Base-by-base conservation (phyloP, 2,329 filamentous ascomycete species). In the Aspergillus hortae region DNA sequence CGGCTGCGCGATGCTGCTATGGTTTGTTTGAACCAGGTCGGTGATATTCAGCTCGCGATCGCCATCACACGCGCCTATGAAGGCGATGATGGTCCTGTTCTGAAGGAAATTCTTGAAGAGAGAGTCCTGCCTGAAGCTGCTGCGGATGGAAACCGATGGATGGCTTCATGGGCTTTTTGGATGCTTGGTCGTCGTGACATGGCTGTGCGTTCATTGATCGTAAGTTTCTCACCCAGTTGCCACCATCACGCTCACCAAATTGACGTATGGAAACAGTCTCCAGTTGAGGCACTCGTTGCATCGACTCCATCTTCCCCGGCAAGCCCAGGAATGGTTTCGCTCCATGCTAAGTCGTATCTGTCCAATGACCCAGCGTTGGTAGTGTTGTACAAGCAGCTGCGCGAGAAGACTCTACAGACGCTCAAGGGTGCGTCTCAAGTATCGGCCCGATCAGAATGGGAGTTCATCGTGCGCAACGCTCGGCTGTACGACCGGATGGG, bases 91-190 rank as follows among this genome's bases (percentile, higher is more conserved):
- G 89, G 90, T 0, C 85, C 86, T 0, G 83, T 94, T 0, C 69
- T 97, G 2, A 80, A 80, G 23, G 83, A 82, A 51, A 78, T 99
- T 7, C 76, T 99, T 1, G 83, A 89, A 62, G 88, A 95, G 10
- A 88, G 87, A 55, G 83, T 97, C 1, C 77, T 97, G 0, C 82
- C 85, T 0, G 74, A 89, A 56, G 94, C 94, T 15, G 85, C 88
- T 0, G 80, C 85, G 38, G 86, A 92, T 57, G 90, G 90, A 2
- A 92, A 99, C 65, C 82, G 92, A 52, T 99, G 94, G 92, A 82
- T 96, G 53, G 89, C 92, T 10, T 94, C 89, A 0, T 99, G 94
- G 94, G 89, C 90, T 2, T 96, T 96, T 67, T 95, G 90, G 87
- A 89, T 96, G 80, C 79, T 97, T 4, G 85, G 85, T 35, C 82